Base-by-base conservation (phyloP, 148 eudicot species). In the Rhododendron griersonianum region DNA sequence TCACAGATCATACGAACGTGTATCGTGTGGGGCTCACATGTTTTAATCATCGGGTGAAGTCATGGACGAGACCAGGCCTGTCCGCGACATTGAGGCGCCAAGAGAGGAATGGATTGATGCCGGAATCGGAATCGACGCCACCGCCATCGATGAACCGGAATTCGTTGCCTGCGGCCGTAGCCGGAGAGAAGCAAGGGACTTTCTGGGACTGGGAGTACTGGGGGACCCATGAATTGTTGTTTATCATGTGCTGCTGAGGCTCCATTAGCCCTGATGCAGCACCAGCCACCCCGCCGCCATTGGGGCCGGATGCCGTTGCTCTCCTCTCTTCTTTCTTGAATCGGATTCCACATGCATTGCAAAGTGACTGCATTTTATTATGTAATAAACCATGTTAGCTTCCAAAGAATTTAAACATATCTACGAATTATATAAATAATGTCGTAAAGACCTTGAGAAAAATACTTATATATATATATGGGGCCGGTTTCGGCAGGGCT, bases 301-400 rank as follows among this genome's bases (percentile, higher is more conserved):
- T 87, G 4, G 91, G 87, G 23, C 93, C 91, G 0, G 99, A 94
- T 2, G 98, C 96, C 14, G 91, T 89, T 8, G 99, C 99, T 86
- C 99, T 90, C 83, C 99, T 88, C 80, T 97, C 99, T 80, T 97
- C 99, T 59, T 97, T 97, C 95, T 97, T 97, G 93, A 86, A 97
- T 87, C 99, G 91, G 77, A 97, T 97, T 80, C 99, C 99, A 78
- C 99, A 97, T 9, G 99, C 99, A 86, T 97, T 97, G 94, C 99
- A 97, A 19, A 97, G 90, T 6, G 99, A 97, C 99, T 97, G 95
- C 91, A 88, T 69, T 69, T 69, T 21, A 21, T 79, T 35, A 61
- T 55, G 23, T 16, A 4, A 18, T 55, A 55, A 55, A 55, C 6
- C 61, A 55, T 55, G 59, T 55, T 16, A 55, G 61, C 61, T 4